Conservation (phyloP, 1,139 yeast species). For the Candida sp. region DNA sequence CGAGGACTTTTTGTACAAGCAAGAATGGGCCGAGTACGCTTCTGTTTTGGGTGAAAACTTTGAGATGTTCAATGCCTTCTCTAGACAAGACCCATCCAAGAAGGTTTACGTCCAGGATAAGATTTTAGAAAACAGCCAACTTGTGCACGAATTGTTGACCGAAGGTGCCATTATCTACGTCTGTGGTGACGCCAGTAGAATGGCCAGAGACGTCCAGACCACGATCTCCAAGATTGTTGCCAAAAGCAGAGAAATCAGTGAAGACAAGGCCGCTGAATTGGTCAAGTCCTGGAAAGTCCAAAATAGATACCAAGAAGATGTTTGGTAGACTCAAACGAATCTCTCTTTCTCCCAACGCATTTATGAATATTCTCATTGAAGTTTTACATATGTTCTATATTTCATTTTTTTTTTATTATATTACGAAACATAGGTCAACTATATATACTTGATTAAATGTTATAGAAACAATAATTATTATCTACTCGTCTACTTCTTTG, state of each 20-base stretch:
- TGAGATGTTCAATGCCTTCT: constrained; percentile 82
- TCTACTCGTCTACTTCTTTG: neutral
- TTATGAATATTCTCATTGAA: neutral
- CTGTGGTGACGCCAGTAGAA: constrained; percentile 95
- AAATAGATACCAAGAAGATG: constrained; percentile 96
- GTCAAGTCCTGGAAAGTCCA: constrained; percentile 82
- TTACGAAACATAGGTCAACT: neutral
- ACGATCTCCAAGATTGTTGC: constrained; percentile 69
- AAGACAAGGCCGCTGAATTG: constrained; percentile 75
- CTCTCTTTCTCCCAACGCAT: neutral
- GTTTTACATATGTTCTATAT: neutral
- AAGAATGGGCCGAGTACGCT: constrained; percentile 83
- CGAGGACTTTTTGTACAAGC: constrained; percentile 82
- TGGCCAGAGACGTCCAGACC: constrained; percentile 96
- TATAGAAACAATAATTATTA: neutral
- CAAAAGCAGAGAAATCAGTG: constrained; percentile 58
- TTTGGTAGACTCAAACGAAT: constrained; percentile 61
- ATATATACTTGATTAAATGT: neutral
- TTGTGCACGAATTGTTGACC: constrained; percentile 61
- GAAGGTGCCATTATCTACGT: constrained; percentile 90
- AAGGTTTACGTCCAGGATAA: constrained; percentile 92
- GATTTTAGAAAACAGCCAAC: constrained; percentile 59
- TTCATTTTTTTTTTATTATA: neutral
- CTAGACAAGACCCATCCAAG: constrained; percentile 64
- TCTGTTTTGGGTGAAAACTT: constrained; percentile 67